Evolutionary conservation across 2,329 filamentous ascomycete genomes (phyloP), one percentile per base, ranked within the genome.

Genomic region (Metarhizium brunneum): DNA sequence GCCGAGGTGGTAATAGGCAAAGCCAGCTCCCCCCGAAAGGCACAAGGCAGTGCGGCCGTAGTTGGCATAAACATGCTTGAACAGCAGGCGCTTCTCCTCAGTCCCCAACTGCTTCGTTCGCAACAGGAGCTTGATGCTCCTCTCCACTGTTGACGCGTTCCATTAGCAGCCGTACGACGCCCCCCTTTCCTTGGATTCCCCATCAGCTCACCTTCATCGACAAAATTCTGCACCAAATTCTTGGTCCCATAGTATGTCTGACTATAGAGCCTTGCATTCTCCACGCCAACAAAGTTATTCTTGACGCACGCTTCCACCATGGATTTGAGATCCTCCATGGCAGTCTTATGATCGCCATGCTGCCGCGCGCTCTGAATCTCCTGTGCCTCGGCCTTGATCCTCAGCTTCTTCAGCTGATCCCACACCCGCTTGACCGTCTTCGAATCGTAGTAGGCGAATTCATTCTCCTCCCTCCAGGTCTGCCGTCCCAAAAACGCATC

Each of bases 191-290:
- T 4, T 48, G 45, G 25, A 30, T 20, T 4, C 4, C 7, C 16
- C 10, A 14, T 30, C 7, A 29, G 65, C 76, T 64, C 70, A 85
- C 84, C 78, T 72, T 97, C 92, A 58, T 96, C 90, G 48, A 96
- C 76, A 66, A 92, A 97, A 55, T 86, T 85, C 71, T 97, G 94
- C 35, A 96, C 89, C 60, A 96, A 72, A 58, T 94, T 84, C 71
- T 99, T 99, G n/a, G 94, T 97, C 36, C 94, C 94, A 63, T 91
- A 96, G 68, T 99, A 99, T 3, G 92, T 95, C 73, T 97, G 92
- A 64, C 90, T 95, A 69, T 99, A 99, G n/a, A 99, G 74, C 54
- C 90, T 82, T 10, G 92, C 85, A 64, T 96, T 97, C 70, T 99
- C 94, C 14, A 96, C 86, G 0, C 94, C 94, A 18, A 90, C 90